Base-by-base conservation (phyloP, 2,329 filamentous ascomycete genomes). In the Fragosphaeria purpurea region DNA sequence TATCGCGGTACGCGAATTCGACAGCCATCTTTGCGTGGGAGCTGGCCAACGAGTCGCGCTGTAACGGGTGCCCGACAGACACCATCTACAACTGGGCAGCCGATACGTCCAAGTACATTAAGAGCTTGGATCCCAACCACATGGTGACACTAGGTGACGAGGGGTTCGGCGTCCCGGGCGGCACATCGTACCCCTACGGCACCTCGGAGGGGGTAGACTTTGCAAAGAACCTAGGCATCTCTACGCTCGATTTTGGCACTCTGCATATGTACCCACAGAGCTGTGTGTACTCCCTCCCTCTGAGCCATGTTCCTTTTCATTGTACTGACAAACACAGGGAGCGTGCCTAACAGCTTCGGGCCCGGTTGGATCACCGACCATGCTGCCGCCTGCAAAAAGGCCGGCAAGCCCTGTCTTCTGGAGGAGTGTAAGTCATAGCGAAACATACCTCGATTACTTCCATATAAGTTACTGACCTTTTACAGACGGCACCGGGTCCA, bases 121-220 rank as follows among this genome's bases (percentile, higher is more conserved):
- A 83, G 62, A 73, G 69, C 4, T 64, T 85, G 6, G 82, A 85
- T 58, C 56, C 70, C 1, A 61, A 72, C 44, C 82, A 83, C 61
- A 74, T 84, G 70, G 79, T 84, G 41, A 74, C 75, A 0, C 70
- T 81, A 22, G 80, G 82, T 12, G 80, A 84, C 55, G 82, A 70
- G 50, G 68, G 68, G 2, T 65, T 64, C 35, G 62, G 62, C 1
- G 44, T 63, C 2, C 54, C 60, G 0, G 59, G 59, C 5, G 56
- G 53, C 44, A 46, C 50, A 1, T 30, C 43, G 3, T 60, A 60
- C 38, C 60, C 60, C 2, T 63, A 78, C 61, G 60, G 63, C n/a
- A 71, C 66, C 48, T 60, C 59, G 48, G 75, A 79, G 57, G 77
- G 77, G 11, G 57, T 71, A 12, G 72, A 80, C 60, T 81, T 75